Conservation (phyloP, 768 basidiomycete species). For the Strobilomyces dryophilus region DNA sequence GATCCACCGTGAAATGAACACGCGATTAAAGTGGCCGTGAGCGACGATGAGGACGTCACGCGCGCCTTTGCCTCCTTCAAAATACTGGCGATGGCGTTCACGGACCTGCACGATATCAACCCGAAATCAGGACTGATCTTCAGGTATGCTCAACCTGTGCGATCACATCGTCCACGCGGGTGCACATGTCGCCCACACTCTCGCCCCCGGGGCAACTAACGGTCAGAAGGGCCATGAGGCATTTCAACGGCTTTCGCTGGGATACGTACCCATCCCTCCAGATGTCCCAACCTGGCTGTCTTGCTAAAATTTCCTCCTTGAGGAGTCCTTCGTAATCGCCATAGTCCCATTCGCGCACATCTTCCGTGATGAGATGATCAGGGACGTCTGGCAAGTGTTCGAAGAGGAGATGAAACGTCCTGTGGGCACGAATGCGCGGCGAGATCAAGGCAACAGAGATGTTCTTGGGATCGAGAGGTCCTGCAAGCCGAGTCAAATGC, state of each 20-base stretch:
- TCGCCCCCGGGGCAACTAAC: conserved; percentile 85
- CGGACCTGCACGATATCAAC: conserved; percentile 47
- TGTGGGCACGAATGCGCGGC: conserved; percentile 81
- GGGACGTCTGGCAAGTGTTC: conserved; percentile 43
- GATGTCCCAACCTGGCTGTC: conserved; percentile 65
- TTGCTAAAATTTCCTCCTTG: conserved; percentile 70
- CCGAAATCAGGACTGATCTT: background rate
- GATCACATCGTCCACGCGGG: conserved; percentile 75
- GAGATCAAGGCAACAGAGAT: conserved; percentile 76
- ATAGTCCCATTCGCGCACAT: conserved; percentile 86
- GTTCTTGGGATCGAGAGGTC: conserved; percentile 73
- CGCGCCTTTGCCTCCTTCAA: conserved; percentile 59
- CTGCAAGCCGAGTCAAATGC: conserved; percentile 33
- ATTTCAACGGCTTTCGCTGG: background rate
- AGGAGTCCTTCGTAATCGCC: conserved; percentile 85
- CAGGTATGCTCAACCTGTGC: conserved; percentile 46
- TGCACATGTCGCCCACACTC: conserved; percentile 71
- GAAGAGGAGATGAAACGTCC: conserved; percentile 82
- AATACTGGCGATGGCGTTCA: conserved; percentile 66
- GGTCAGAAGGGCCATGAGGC: conserved; percentile 8
- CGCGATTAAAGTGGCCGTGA: conserved; percentile 79
- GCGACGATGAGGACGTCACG: conserved; percentile 88
- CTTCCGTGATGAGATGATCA: conserved; percentile 56
- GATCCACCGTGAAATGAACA: conserved; percentile 81
- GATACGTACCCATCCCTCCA: conserved; percentile 73